These are phyloP conservation scores for Vachellia collinsii DNA, from an alignment of 306 rosid genomes.

Conservation along the genomic window DNA sequence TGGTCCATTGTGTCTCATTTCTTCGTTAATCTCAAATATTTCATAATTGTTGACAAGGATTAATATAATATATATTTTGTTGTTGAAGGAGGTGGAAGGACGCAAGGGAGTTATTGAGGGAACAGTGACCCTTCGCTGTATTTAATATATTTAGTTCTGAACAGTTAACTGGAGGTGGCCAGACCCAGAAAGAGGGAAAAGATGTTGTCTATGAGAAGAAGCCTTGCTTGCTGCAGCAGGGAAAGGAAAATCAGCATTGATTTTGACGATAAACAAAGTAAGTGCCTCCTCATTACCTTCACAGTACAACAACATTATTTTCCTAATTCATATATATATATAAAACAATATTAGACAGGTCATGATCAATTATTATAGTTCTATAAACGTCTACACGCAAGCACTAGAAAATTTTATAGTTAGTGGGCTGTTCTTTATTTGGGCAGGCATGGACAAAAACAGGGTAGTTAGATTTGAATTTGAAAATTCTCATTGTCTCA, in stretches of 20 bases:
- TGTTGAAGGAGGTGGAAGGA: conserved; percentile 38
- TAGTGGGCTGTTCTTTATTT: conserved; percentile 8
- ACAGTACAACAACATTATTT: not conserved
- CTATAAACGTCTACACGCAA: no score
- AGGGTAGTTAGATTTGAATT: conserved; percentile 23
- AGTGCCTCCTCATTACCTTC: conserved; percentile 25
- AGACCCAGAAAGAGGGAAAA: conserved; percentile 5
- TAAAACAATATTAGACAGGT: not conserved
- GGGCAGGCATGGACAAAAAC: not conserved
- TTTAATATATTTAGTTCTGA: not conserved
- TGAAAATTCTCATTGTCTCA: not conserved
- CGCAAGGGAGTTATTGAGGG: conserved; percentile 40
- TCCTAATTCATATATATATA: not conserved
- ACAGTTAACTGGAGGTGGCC: not conserved
- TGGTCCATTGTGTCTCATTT: conserved; percentile 31
- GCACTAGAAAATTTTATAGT: no score
- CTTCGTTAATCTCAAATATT: conserved; percentile 16
- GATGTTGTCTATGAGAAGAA: conserved; percentile 61
- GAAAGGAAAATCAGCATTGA: conserved; percentile 73
- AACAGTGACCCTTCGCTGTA: conserved; percentile 18
- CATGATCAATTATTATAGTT: not conserved
- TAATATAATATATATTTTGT: not conserved
- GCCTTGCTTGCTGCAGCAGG: conserved; percentile 75
- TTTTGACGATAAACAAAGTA: conserved; percentile 78
- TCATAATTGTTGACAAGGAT: conserved; percentile 10